Base-by-base conservation (phyloP, 2,329 filamentous ascomycete genomes). In the Ophiocordyceps camponoti-leonardi region DNA sequence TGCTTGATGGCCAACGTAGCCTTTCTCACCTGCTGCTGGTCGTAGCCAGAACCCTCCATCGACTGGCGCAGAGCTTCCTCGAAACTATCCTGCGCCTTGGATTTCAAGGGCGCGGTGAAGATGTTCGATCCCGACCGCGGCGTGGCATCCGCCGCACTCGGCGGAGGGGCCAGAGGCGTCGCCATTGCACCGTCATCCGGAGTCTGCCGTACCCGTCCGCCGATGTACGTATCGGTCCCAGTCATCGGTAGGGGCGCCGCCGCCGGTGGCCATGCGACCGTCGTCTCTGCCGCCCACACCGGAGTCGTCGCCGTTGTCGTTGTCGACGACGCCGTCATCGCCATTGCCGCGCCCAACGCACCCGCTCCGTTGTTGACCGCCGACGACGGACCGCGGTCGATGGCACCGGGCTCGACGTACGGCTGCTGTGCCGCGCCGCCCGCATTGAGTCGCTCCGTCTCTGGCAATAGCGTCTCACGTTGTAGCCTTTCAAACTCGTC, bases 151-250 rank as follows among this genome's bases (percentile, higher is more conserved):
- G 7, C 14, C 33, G 14, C 14, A n/a, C 6, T 10, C 33, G n/a
- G n/a, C n/a, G n/a, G n/a, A n/a, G n/a, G n/a, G 6, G 6, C 35
- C 18, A 10, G 8, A 37, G 35, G 16, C 35, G 35, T 2, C 35
- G n/a, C 35, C 7, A 16, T 37, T 37, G 35, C 35, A 7, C 35
- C 35, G n/a, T 37, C 16, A n/a, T 6, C 10, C 42, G 41, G 41
- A 26, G 23, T 28, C 26, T 28, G 4, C 26, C 10, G 4, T 11
- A 6, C 5, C 13, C 41, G 41, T 20, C 45, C 47, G 41, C 58
- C 58, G 48, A 67, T 63, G 46, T 56, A 65, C 2, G 63, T 66
- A 43, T 65, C 60, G 18, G 62, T 52, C 37, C 63, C 58, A 12
- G 52, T 49, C 26, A 65, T 56, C 4, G 63, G 63, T 47, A 59